A percentile compares a stretch with the other conserved stretches of the same genome.
These are phyloP conservation scores for Medicago truncatula DNA, from an alignment of 306 rosid species.

Conservation along the genomic window DNA sequence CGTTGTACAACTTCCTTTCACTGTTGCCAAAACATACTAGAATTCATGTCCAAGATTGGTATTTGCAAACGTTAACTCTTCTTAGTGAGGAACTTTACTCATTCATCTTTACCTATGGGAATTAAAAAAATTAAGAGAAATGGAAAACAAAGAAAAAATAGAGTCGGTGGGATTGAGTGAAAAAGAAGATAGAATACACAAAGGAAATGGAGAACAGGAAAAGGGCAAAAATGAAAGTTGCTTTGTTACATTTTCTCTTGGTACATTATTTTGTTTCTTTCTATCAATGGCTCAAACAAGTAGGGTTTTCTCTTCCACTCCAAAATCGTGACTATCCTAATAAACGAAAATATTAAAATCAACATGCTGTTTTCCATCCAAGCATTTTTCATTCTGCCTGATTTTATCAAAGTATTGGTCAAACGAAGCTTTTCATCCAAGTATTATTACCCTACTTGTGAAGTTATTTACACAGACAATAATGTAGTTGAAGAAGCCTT, in stretches of 20 bases:
- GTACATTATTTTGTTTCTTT: neutral
- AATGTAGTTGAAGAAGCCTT: neutral
- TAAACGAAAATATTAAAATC: neutral
- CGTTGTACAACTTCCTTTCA: neutral
- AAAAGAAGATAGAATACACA: neutral
- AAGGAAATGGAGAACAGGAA: neutral
- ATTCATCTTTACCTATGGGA: neutral
- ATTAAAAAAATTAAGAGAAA: neutral
- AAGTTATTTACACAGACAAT: conserved; percentile 6
- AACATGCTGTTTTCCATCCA: neutral
- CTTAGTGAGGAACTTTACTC: neutral
- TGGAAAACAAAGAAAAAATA: neutral
- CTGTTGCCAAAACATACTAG: neutral
- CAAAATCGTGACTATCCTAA: neutral
- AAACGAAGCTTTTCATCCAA: neutral
- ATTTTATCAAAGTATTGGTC: neutral
- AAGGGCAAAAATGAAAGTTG: neutral
- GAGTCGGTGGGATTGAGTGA: neutral
- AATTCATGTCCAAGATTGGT: conserved; percentile 5
- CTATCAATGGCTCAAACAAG: neutral
- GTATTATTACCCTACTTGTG: neutral
- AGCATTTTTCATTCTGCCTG: neutral
- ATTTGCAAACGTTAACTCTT: neutral
- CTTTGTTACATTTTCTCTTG: neutral
- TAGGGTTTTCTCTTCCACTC: neutral